phyloP scores from a whole-genome alignment of 1,139 yeast species.

The Magnusiomyces tetraspermus region DNA sequence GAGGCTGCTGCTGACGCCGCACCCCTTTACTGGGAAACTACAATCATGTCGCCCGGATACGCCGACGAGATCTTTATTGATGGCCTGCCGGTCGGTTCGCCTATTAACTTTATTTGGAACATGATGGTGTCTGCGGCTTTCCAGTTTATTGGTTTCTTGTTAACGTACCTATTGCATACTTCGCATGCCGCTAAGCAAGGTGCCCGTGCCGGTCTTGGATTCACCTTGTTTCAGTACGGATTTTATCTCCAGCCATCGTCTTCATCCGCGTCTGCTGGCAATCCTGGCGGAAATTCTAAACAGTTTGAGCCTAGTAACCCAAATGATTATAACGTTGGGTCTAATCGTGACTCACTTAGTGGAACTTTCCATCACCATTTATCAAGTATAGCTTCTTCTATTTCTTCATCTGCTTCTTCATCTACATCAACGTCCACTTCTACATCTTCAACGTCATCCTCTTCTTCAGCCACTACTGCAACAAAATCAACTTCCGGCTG shows the following conservation, averaged over 20 bases:
- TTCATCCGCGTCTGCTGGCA: too few species aligned
- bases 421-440: too few species aligned
- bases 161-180: constrained; percentile 85
- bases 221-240: constrained; percentile 73
- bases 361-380: constrained; percentile 21
- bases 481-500: constrained; percentile 17
- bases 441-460: not conserved
- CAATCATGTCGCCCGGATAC: constrained; percentile 67
- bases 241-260: constrained; percentile 64
- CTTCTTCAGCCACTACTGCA: constrained; percentile 32
- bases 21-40: constrained; percentile 95
- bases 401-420: too few species aligned
- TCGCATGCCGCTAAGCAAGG: constrained; percentile 98
- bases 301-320: constrained; percentile 33
- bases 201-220: constrained; percentile 83
- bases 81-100: constrained; percentile 92
- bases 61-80: constrained; percentile 90
- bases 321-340: constrained; percentile 30
- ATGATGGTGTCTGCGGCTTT: constrained; percentile 78
- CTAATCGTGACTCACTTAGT: constrained; percentile 28
- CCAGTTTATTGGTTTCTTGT: constrained; percentile 85
- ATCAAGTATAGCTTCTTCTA: too few species aligned
- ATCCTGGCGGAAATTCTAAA: constrained; percentile 39
- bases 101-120: constrained; percentile 85
- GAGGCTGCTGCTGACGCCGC: constrained; percentile 93